These are phyloP conservation scores for Aureobasidium sp. DNA, from an alignment of 2,329 filamentous ascomycete species.

Conservation along the genomic window DNA sequence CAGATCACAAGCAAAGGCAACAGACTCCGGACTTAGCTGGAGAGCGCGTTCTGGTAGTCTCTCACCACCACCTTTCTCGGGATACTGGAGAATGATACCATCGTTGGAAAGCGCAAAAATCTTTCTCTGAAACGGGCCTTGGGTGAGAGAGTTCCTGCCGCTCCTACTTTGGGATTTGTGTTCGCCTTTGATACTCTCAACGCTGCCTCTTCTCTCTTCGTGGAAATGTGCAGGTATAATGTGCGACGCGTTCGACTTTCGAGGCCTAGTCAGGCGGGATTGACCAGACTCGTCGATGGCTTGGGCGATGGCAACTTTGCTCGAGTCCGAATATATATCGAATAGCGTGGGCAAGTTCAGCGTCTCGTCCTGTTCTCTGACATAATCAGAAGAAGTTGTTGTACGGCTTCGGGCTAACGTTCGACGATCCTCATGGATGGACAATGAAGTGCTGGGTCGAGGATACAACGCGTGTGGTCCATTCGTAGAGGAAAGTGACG, in stretches of 20 bases:
- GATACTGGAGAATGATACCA: slow-evolving; percentile 68
- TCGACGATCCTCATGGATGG: slow-evolving; percentile 1
- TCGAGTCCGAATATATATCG: slow-evolving; percentile 11
- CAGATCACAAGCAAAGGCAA: slow-evolving; percentile 71
- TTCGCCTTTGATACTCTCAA: background rate
- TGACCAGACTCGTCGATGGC: background rate
- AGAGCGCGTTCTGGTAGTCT: slow-evolving; percentile 67
- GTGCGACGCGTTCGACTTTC: slow-evolving; percentile 10
- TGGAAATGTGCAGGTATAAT: slow-evolving; percentile 1
- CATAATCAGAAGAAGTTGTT: background rate
- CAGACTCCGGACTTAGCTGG: slow-evolving; percentile 65
- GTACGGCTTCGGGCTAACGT: background rate
- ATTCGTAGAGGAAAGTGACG: background rate
- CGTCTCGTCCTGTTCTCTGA: slow-evolving; percentile 2
- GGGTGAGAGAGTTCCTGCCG: background rate
- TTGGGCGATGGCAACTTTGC: slow-evolving; percentile 9
- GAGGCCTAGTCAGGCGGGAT: background rate
- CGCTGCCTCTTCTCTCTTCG: slow-evolving; percentile 12
- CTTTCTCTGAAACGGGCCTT: slow-evolving; percentile 40
- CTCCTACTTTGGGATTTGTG: background rate
- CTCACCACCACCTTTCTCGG: slow-evolving; percentile 62
- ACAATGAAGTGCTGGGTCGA: slow-evolving; percentile 4
- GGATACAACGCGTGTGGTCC: background rate
- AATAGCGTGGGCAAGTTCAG: background rate
- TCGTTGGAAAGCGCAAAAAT: slow-evolving; percentile 65